Evolutionary conservation across 352 stramenopile species (phyloP).

Genomic region (Pythium dissimile): DNA sequence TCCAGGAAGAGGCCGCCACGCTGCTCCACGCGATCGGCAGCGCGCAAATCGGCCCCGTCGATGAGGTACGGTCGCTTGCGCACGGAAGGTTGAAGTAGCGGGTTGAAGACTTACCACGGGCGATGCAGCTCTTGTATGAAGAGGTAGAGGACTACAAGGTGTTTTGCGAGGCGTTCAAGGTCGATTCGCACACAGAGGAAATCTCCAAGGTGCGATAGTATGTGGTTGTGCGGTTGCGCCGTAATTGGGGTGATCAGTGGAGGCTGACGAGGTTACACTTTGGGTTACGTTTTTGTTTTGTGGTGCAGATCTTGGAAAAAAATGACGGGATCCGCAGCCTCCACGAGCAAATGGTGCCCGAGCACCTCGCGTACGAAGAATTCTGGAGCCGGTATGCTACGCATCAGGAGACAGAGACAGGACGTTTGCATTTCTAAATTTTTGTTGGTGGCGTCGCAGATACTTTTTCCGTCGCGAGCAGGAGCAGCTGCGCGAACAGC

Average conservation of each 20-base stretch:
- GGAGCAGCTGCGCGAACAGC: conserved; percentile 26
- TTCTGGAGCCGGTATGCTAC: conserved; percentile 86
- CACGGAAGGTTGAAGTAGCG: not conserved
- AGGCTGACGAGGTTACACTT: not conserved
- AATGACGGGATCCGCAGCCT: conserved; percentile 51
- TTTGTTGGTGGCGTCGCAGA: conserved; percentile 7
- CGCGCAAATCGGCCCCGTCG: conserved; percentile 54
- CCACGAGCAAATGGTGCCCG: conserved; percentile 68
- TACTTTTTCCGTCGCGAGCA: conserved; percentile 76
- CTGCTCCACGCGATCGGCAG: conserved; percentile 68
- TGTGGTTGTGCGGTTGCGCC: not conserved
- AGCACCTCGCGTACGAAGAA: conserved; percentile 76
- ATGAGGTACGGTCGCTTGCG: conserved; percentile 38
- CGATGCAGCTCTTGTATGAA: conserved; percentile 62
- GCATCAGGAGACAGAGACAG: not conserved
- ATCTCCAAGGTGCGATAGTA: conserved; percentile 40
- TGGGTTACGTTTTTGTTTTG: not conserved
- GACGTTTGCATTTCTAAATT: not conserved
- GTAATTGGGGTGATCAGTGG: not conserved
- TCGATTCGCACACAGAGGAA: conserved; percentile 68
- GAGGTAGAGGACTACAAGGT: conserved; percentile 69
- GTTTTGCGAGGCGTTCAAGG: conserved; percentile 58
- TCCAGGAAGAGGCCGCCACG: conserved; percentile 70
- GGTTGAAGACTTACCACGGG: not conserved
- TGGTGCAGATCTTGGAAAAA: conserved; percentile 37